Evolutionary conservation across 495 filamentous ascomycete species (phyloP).

Genomic region (Penicillium riverlandense): DNA sequence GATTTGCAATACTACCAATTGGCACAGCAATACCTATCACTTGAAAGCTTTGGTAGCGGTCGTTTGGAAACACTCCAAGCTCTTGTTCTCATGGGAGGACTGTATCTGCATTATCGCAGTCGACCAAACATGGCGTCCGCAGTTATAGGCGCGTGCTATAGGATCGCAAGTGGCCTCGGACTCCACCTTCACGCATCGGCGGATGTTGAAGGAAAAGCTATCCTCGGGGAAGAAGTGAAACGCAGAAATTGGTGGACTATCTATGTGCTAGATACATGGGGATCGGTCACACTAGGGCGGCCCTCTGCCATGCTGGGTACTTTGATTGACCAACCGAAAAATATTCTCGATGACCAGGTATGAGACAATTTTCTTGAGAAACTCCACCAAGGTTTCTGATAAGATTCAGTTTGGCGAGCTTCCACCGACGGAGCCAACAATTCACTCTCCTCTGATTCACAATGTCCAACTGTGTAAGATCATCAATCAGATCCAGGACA

Average conservation of each 20-base stretch:
- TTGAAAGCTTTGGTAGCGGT: conserved; percentile 60
- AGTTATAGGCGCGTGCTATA: conserved; percentile 48
- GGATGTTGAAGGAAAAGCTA: conserved; percentile 30
- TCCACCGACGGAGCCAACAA: conserved; percentile 11
- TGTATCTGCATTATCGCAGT: conserved; percentile 68
- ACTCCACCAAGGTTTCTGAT: not conserved
- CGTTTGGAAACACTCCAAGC: conserved; percentile 62
- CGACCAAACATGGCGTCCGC: conserved; percentile 58
- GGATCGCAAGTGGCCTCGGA: conserved; percentile 60
- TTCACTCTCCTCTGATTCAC: conserved; percentile 22
- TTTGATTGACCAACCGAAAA: conserved; percentile 10
- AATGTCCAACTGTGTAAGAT: conserved; percentile 68
- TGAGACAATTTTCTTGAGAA: not conserved
- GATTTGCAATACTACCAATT: conserved; percentile 55
- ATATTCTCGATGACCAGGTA: conserved; percentile 7
- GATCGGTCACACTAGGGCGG: conserved; percentile 55
- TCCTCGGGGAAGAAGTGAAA: conserved; percentile 48
- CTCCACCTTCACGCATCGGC: conserved; percentile 53
- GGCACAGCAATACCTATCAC: conserved; percentile 53
- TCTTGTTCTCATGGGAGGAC: conserved; percentile 57
- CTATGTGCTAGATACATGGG: conserved; percentile 65
- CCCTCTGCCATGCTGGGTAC: conserved; percentile 8
- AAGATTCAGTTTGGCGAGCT: conserved; percentile 9
- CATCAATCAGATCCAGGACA: conserved; percentile 59
- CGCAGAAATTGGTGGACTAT: conserved; percentile 64